These are phyloP conservation scores for Pichia cactophila DNA, from an alignment of 1,139 yeast species.

Conservation along the genomic window DNA sequence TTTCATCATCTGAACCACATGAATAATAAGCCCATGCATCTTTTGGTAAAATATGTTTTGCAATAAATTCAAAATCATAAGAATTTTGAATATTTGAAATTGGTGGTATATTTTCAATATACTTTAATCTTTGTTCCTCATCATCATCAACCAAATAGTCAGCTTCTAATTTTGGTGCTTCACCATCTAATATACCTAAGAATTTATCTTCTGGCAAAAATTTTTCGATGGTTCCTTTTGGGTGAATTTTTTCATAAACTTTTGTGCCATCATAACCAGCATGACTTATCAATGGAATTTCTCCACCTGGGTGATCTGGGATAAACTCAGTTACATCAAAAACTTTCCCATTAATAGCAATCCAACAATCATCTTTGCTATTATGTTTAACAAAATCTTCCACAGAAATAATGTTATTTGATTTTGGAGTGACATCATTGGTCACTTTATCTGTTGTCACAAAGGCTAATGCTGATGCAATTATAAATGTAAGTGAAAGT, in stretches of 20 bases:
- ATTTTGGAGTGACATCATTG: constrained; percentile 3
- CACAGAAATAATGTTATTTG: constrained; percentile 12
- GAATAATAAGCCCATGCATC: constrained; percentile 91
- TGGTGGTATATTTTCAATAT: constrained; percentile 49
- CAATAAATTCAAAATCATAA: constrained; percentile 78
- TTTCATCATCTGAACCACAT: constrained; percentile 89
- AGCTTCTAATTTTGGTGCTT: constrained; percentile 29
- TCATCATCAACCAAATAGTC: constrained; percentile 27
- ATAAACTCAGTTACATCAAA: constrained; percentile 77
- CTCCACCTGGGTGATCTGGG: constrained; percentile 86
- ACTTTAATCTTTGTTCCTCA: constrained; percentile 30
- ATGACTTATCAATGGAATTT: constrained; percentile 57
- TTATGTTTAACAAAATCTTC: constrained; percentile 64
- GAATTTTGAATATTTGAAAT: constrained; percentile 61
- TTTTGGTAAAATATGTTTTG: constrained; percentile 65
- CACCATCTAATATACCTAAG: constrained; percentile 30
- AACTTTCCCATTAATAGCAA: constrained; percentile 74
- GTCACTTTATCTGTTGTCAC: neutral
- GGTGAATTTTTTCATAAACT: constrained; percentile 81
- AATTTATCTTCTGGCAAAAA: constrained; percentile 29
- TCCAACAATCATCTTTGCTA: constrained; percentile 70
- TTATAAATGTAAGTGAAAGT: constrained; percentile 9
- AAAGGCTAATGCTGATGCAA: neutral
- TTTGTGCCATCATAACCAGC: constrained; percentile 93
- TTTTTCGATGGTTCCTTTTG: constrained; percentile 42